A percentile compares a stretch with the other conserved stretches of the same genome.
These are phyloP conservation scores for Fraxinus anomala DNA, from an alignment of 257 asterid species.

Conservation along the genomic window DNA sequence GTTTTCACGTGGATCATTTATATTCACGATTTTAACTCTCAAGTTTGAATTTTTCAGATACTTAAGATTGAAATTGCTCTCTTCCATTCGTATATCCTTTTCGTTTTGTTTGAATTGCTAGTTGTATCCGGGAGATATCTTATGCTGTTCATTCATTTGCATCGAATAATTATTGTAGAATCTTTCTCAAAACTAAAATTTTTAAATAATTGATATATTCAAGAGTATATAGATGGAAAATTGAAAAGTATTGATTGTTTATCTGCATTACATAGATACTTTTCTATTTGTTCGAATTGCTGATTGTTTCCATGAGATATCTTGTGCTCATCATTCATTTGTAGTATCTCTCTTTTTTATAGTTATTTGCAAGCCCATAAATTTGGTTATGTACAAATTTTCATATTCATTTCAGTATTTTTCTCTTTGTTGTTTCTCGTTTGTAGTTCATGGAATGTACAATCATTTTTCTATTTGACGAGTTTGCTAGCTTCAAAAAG, in stretches of 20 bases:
- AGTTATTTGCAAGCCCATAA: not conserved
- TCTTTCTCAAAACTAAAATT: not conserved
- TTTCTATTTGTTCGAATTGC: too few relatives aligned
- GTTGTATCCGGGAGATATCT: not conserved
- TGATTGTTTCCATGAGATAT: not conserved
- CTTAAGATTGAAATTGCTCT: not conserved
- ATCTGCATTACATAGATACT: not conserved
- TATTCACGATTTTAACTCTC: not conserved
- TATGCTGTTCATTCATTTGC: not conserved
- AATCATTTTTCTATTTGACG: not conserved
- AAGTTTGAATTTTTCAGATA: not conserved
- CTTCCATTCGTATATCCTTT: too few relatives aligned
- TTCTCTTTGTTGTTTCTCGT: not conserved
- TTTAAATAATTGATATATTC: not conserved
- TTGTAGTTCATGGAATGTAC: not conserved
- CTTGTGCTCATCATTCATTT: not conserved
- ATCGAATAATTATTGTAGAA: not conserved
- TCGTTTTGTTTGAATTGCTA: not conserved
- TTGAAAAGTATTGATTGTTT: not conserved
- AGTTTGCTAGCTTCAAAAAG: not conserved
- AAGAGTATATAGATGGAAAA: too few relatives aligned
- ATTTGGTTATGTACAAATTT: not conserved
- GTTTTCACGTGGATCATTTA: too few relatives aligned
- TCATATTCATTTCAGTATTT: not conserved
- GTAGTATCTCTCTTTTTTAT: not conserved